Evolutionary conservation across 2,329 filamentous ascomycete genomes (phyloP).

Genomic region (Triangularia verruculosa): DNA sequence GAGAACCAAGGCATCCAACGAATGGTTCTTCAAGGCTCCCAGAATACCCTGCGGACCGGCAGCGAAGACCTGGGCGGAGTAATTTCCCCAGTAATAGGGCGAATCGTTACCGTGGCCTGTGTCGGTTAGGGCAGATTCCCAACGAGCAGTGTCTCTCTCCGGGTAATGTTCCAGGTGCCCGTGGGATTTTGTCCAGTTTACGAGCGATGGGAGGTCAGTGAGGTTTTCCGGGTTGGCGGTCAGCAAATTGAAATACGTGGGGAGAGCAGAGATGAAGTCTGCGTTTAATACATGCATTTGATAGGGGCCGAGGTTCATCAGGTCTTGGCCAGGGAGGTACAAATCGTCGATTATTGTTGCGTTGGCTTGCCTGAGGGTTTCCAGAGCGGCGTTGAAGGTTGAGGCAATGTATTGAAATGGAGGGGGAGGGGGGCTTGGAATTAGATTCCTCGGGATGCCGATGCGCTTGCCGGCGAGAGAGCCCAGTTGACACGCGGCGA

Average conservation of each 20-base stretch:
- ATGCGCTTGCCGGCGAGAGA: constrained; percentile 57
- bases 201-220: constrained; percentile 47
- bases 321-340: constrained; percentile 52
- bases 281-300: constrained; percentile 47
- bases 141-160: constrained; percentile 52
- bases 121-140: constrained; percentile 53
- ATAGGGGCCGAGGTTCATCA: constrained; percentile 22
- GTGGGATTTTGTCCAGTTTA: constrained; percentile 52
- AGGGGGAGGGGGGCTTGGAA: constrained; percentile 33
- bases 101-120: constrained; percentile 50
- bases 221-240: constrained; percentile 57
- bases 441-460: constrained; percentile 60
- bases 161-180: constrained; percentile 55
- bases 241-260: constrained; percentile 54
- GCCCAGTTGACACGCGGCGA: constrained; percentile 52
- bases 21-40: constrained; percentile 54
- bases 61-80: constrained; percentile 49
- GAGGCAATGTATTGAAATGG: background rate
- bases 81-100: constrained; percentile 56
- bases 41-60: constrained; percentile 57
- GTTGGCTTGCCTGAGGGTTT: constrained; percentile 51
- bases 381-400: constrained; percentile 54
- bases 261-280: constrained; percentile 56
- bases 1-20: constrained; percentile 60
- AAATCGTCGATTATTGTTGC: constrained; percentile 49